Percentiles rank a stretch among this genome's conserved stretches.
phyloP scores from a whole-genome alignment of 2,329 filamentous ascomycete genomes.

The Cordyceps pruinosa region DNA sequence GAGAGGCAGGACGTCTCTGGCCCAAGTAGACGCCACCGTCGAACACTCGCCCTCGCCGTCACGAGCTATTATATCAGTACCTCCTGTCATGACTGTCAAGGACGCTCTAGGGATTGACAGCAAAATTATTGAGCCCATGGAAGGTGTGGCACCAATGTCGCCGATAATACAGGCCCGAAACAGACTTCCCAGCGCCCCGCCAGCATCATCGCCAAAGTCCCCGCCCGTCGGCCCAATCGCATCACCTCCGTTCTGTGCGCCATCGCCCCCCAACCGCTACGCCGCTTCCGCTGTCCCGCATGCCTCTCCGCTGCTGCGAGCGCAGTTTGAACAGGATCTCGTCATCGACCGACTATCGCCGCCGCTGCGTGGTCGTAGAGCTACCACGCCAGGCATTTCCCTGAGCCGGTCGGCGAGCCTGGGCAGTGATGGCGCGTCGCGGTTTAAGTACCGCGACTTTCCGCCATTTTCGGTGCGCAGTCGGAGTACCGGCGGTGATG shows the following conservation, averaged over 20 bases:
- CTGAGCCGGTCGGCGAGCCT: slow-evolving; percentile 30
- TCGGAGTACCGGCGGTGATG: slow-evolving; percentile 22
- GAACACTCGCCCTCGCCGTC: slow-evolving; percentile 5
- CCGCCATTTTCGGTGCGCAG: slow-evolving; percentile 31
- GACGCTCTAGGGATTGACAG: slow-evolving; percentile 30
- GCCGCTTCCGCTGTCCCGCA: slow-evolving; percentile 24
- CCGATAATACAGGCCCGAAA: slow-evolving; percentile 27
- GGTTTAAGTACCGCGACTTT: slow-evolving; percentile 28
- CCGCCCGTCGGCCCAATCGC: slow-evolving; percentile 20
- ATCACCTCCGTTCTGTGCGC: slow-evolving; percentile 20
- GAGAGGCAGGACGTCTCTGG: slow-evolving; percentile 23
- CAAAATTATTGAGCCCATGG: slow-evolving; percentile 10
- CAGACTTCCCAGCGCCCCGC: not conserved
- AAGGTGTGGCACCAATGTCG: slow-evolving; percentile 22
- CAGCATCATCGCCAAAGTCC: slow-evolving; percentile 17
- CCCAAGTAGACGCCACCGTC: slow-evolving; percentile 3
- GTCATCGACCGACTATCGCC: slow-evolving; percentile 33
- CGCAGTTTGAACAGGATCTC: slow-evolving; percentile 32
- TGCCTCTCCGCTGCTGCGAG: slow-evolving; percentile 27
- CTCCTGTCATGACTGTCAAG: slow-evolving; percentile 16
- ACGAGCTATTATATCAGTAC: not conserved
- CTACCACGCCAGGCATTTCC: slow-evolving; percentile 14
- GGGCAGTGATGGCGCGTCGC: slow-evolving; percentile 24
- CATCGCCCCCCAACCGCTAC: slow-evolving; percentile 22
- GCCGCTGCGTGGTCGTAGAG: slow-evolving; percentile 22